Percentiles rank a stretch among this genome's conserved stretches.
Evolutionary conservation across 331 rosid genomes (phyloP).

Genomic region (Prunus yedoensis): DNA sequence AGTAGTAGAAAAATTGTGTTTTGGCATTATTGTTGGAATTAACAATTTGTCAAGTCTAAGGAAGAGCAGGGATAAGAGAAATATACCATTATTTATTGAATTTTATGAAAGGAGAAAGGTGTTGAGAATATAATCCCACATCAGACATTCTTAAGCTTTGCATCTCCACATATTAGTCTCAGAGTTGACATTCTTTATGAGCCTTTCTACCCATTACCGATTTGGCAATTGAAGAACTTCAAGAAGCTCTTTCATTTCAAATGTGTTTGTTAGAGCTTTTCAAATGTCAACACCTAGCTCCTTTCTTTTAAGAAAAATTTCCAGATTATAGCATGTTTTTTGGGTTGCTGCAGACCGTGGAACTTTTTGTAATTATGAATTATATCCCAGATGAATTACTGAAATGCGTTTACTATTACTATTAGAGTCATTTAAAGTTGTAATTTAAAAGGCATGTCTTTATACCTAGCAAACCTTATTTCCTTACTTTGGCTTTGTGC

Average conservation of each 20-base stretch:
- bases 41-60: neutral
- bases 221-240: neutral
- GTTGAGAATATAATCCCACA: neutral
- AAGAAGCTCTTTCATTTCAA: constrained; percentile 4
- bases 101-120: neutral
- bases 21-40: neutral
- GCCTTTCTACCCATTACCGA: neutral
- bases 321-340: neutral
- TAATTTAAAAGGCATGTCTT: too few species aligned
- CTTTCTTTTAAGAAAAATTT: neutral
- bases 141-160: neutral
- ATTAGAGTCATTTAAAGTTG: neutral
- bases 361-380: neutral
- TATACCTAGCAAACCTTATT: neutral
- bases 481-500: constrained; percentile 19
- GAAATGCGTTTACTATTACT: neutral
- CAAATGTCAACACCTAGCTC: neutral
- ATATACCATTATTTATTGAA: neutral
- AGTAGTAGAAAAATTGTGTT: neutral
- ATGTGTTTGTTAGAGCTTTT: neutral
- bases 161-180: neutral
- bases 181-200: too few species aligned
- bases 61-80: neutral
- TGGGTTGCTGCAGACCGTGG: neutral
- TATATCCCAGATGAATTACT: neutral